Evolutionary conservation across 176 grass and related monocot species (phyloP).

Genomic region (Raddia distichophylla): DNA sequence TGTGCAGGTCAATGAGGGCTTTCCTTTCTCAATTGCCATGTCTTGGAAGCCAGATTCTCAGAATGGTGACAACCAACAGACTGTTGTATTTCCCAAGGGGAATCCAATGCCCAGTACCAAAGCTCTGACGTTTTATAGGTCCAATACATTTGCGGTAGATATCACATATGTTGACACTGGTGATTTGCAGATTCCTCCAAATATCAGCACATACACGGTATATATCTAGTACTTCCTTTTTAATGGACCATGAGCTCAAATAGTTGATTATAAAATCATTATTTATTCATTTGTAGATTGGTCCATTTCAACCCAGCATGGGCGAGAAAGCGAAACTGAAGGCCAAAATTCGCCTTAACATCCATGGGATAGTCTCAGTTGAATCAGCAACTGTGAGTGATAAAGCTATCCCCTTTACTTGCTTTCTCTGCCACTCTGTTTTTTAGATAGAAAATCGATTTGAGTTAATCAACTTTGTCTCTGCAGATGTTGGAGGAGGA

Average conservation of each 20-base stretch:
- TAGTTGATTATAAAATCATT: background rate
- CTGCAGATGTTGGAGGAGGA: constrained; percentile 84
- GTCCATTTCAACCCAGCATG: constrained; percentile 76
- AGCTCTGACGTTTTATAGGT: constrained; percentile 73
- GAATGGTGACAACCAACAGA: constrained; percentile 55
- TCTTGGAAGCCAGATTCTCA: constrained; percentile 77
- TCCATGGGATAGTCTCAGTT: constrained; percentile 83
- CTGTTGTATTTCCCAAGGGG: constrained; percentile 80
- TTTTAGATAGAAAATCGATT: background rate
- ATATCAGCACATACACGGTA: constrained; percentile 89
- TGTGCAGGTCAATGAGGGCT: constrained; percentile 76
- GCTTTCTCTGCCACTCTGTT: background rate
- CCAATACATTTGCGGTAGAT: constrained; percentile 75
- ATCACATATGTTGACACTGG: constrained; percentile 55
- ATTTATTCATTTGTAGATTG: constrained; percentile 49
- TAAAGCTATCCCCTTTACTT: background rate
- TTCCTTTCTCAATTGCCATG: constrained; percentile 83
- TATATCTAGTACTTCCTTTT: background rate
- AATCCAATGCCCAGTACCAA: constrained; percentile 75
- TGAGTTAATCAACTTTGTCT: background rate
- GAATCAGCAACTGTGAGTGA: constrained; percentile 78
- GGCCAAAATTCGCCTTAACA: constrained; percentile 84
- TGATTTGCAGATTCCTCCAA: constrained; percentile 53
- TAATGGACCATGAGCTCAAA: background rate
- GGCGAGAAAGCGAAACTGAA: constrained; percentile 75